Conservation (phyloP, 2,329 filamentous ascomycete genomes). For the Ophiostoma tasmaniense region DNA sequence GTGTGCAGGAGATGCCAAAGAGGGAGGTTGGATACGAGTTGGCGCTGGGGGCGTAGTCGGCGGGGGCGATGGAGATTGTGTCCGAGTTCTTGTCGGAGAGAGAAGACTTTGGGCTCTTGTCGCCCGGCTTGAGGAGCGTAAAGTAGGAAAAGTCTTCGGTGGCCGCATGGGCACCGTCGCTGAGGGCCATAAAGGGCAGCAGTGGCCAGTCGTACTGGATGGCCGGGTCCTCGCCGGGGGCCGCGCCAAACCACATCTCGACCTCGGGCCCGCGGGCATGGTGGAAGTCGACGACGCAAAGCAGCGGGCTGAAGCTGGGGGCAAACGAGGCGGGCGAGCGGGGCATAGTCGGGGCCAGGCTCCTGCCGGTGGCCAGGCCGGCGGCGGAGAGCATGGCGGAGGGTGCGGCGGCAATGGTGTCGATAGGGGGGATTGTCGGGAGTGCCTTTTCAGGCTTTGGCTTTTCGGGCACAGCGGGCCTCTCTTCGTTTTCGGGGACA, state of each 20-base stretch:
- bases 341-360: not conserved
- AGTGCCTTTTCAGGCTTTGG: conserved; percentile 7
- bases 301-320: conserved; percentile 52
- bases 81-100: not conserved
- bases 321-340: conserved; percentile 13
- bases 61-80: not conserved
- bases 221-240: conserved; percentile 69
- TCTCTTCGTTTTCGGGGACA: not conserved
- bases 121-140: conserved; percentile 64
- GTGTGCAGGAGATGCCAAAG: conserved; percentile 91
- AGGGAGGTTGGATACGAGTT: conserved; percentile 53
- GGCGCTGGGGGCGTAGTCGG: not conserved
- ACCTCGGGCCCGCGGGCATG: conserved; percentile 86
- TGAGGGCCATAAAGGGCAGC: conserved; percentile 92
- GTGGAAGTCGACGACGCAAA: conserved; percentile 76
- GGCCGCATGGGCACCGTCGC: conserved; percentile 90
- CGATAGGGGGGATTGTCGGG: conserved; percentile 10
- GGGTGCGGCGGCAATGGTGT: conserved; percentile 8
- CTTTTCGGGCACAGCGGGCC: not conserved
- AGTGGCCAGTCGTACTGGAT: conserved; percentile 81
- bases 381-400: not conserved
- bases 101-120: conserved; percentile 26
- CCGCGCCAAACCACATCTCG: conserved; percentile 74
- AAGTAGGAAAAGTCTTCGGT: conserved; percentile 99
- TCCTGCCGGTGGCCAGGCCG: not conserved